Evolutionary conservation across 2,329 filamentous ascomycete species (phyloP).

Genomic region (Cryphonectria parasitica): DNA sequence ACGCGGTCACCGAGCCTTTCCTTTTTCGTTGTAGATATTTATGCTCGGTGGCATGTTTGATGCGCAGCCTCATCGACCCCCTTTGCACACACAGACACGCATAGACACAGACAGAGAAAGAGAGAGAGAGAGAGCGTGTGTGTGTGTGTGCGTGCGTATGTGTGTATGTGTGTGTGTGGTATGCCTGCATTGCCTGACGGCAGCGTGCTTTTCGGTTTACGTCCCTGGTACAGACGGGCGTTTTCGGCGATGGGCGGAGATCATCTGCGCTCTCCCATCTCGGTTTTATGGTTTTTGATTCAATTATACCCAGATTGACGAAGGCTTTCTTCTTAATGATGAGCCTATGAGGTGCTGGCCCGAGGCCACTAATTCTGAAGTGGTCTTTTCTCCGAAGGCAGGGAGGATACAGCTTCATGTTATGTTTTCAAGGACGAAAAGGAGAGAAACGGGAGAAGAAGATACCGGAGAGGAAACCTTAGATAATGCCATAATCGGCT

Average conservation of each 20-base stretch:
- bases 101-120: no score
- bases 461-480: slow-evolving; percentile 20
- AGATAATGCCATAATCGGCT: slow-evolving; percentile 22
- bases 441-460: slow-evolving; percentile 20
- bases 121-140: no score
- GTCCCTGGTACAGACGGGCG: background rate
- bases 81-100: background rate
- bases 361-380: slow-evolving; percentile 32
- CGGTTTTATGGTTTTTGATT: slow-evolving; percentile 42
- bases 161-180: no score
- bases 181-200: background rate
- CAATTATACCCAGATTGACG: slow-evolving; percentile 47
- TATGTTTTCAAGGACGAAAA: slow-evolving; percentile 10
- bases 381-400: background rate
- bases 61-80: background rate
- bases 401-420: slow-evolving; percentile 6
- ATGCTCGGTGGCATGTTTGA: slow-evolving; percentile 7
- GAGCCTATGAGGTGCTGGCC: slow-evolving; percentile 38
- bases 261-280: slow-evolving; percentile 37
- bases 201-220: background rate
- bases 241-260: slow-evolving; percentile 21
- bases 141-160: no score
- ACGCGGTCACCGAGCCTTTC: slow-evolving; percentile 1
- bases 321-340: slow-evolving; percentile 40
- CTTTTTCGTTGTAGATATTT: slow-evolving; percentile 21